Percentiles rank a stretch among this genome's conserved stretches.
Evolutionary conservation across 139 green algal genomes (phyloP).

Genomic region (Chlamydomonas sphaeroides): DNA sequence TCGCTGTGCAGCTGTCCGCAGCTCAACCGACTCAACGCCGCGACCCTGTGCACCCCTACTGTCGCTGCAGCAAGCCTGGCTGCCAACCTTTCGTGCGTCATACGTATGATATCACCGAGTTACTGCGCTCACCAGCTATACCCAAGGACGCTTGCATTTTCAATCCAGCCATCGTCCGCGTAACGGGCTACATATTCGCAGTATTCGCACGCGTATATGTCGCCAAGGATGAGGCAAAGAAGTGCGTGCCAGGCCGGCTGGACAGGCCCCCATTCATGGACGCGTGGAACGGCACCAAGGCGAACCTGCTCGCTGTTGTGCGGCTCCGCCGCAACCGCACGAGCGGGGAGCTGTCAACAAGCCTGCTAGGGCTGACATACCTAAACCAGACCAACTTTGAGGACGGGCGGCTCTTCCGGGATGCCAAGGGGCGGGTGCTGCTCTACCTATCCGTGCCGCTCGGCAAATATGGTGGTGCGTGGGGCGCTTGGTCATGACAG

Average conservation of each 20-base stretch:
- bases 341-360: neutral
- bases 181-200: neutral
- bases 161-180: conserved; percentile 3
- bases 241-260: neutral
- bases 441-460: conserved; percentile 15
- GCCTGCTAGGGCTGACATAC: neutral
- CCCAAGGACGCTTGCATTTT: conserved; percentile 11
- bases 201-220: conserved; percentile 12
- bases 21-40: too few relatives aligned
- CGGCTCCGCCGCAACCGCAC: neutral
- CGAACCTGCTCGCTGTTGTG: conserved; percentile 15
- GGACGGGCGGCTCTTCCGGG: conserved; percentile 21
- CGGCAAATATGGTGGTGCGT: conserved; percentile 19
- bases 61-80: neutral
- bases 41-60: neutral
- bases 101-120: neutral
- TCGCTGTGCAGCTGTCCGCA: too few relatives aligned
- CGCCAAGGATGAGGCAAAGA: neutral
- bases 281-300: conserved; percentile 15
- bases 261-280: conserved; percentile 35
- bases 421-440: neutral
- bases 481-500: too few relatives aligned
- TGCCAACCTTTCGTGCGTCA: conserved; percentile 10
- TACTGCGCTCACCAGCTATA: neutral
- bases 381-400: conserved; percentile 14